phyloP scores from a whole-genome alignment of 306 rosid species.

The Lathyrus aphaca region DNA sequence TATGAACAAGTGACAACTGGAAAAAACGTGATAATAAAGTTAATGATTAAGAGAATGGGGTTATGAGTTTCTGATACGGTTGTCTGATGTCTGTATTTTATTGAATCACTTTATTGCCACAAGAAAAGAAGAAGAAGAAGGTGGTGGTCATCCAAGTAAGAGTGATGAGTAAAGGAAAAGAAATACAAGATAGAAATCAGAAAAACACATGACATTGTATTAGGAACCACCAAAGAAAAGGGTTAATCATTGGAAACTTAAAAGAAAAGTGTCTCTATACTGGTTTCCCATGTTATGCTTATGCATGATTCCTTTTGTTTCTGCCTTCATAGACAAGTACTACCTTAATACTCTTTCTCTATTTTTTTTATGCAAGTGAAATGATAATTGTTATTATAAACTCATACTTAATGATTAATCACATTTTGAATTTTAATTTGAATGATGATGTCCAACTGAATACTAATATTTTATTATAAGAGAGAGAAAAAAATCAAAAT shows the following conservation, averaged over 20 bases:
- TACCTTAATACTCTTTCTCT: neutral
- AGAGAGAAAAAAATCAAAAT: no score
- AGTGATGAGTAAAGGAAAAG: slow-evolving; percentile 15
- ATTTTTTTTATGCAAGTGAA: neutral
- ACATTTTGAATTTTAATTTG: no score
- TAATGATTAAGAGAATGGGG: slow-evolving; percentile 19
- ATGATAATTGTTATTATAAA: no score
- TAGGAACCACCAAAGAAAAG: slow-evolving; percentile 17
- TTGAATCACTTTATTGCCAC: slow-evolving; percentile 38
- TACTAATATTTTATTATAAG: no score
- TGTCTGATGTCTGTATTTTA: neutral
- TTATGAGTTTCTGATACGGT: slow-evolving; percentile 20
- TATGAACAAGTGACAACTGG: neutral
- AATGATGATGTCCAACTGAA: no score
- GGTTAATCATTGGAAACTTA: slow-evolving; percentile 38
- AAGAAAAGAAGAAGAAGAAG: slow-evolving; percentile 17
- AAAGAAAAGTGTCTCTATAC: slow-evolving; percentile 47
- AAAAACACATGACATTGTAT: slow-evolving; percentile 18
- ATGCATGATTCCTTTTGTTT: slow-evolving; percentile 41
- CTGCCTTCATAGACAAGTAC: slow-evolving; percentile 16
- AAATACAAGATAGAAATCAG: neutral
- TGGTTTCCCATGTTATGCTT: slow-evolving; percentile 29
- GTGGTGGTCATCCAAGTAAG: slow-evolving; percentile 7
- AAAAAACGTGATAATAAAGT: slow-evolving; percentile 39
- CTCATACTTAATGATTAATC: no score